Base-by-base conservation (phyloP, 2,329 filamentous ascomycete species). In the Ascochyta lentis region DNA sequence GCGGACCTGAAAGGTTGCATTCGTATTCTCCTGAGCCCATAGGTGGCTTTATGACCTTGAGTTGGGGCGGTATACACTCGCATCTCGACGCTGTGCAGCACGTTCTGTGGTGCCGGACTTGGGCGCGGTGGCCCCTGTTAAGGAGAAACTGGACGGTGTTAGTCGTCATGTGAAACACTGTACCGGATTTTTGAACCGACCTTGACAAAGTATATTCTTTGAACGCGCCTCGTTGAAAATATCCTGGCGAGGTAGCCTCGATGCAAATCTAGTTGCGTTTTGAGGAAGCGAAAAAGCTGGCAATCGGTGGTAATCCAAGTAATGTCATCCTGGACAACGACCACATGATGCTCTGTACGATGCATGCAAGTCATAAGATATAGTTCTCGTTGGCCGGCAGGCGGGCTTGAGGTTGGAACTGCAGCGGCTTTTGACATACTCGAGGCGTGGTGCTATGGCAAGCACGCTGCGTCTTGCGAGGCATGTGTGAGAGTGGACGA, bases 1-100 rank as follows among this genome's bases (percentile, higher is more conserved):
- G 45, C 12, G 45, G 45, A 6, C 35, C 45, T 4, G 35, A 19
- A 6, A 35, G 35, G 8, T 23, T 48, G 35, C 45, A 48, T 15
- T 40, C 35, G 15, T 40, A 48, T 16, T 48, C 45, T 16, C 35
- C 45, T n/a, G 44, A 46, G 23, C 44, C 44, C 44, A 46, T 38
- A 2, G 44, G 23, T 16, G 44, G 35, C 15, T 48, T 40, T 13
- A 39, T 15, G n/a, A 40, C 45, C n/a, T 23, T 31, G 16, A 15
- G 6, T 4, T 29, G 44, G 1, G 45, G 45, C 15, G 45, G 45
- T 7, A 48, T 39, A 16, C 45, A 48, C 12, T 39, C 45, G 24
- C 45, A 48, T 3, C 10, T 38, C 6, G 10, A 15, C 19, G 19
- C n/a, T 6, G 33, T 35, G 24, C 34, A 47, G 22, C 33, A 37